Evolutionary conservation across 2,329 filamentous ascomycete species (phyloP).

Genomic region (Teratosphaeria zuluensis): DNA sequence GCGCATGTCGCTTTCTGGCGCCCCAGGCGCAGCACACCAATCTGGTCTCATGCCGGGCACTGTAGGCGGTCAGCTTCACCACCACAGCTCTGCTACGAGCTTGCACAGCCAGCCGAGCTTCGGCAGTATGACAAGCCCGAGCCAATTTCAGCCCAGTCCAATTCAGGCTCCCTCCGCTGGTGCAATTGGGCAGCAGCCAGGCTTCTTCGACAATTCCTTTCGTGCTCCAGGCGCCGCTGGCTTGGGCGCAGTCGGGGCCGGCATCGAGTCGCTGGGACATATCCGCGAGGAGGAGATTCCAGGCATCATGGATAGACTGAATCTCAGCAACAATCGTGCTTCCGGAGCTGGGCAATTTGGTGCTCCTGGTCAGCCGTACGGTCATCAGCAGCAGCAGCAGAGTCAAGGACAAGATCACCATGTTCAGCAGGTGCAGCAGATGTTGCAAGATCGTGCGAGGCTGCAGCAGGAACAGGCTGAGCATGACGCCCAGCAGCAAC

Average conservation of each 20-base stretch:
- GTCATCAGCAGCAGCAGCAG: constrained; percentile 31
- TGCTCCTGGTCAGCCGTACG: constrained; percentile 36
- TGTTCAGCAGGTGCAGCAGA: constrained; percentile 40
- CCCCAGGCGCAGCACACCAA: not conserved
- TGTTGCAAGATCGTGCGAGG: constrained; percentile 52
- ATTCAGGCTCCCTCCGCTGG: constrained; percentile 36
- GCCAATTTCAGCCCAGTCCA: constrained; percentile 54
- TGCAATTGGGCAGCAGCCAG: constrained; percentile 33
- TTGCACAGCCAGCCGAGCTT: constrained; percentile 96
- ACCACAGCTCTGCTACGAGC: constrained; percentile 91
- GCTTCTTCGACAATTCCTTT: constrained; percentile 60
- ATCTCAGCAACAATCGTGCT: constrained; percentile 36
- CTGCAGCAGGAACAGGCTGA: constrained; percentile 54
- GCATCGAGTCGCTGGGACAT: constrained; percentile 34
- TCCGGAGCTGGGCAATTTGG: constrained; percentile 30
- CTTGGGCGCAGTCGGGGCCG: constrained; percentile 36
- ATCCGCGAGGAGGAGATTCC: constrained; percentile 63
- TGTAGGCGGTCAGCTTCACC: constrained; percentile 60
- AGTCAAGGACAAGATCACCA: constrained; percentile 4
- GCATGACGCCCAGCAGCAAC: constrained; percentile 35
- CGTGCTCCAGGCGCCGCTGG: constrained; percentile 28
- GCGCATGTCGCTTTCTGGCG: constrained; percentile 52
- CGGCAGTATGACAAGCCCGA: constrained; percentile 84
- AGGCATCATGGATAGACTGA: constrained; percentile 55
- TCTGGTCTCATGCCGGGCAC: constrained; percentile 3